phyloP scores from a whole-genome alignment of 108 stramenopile genomes.

The Skeletonema tropicum region DNA sequence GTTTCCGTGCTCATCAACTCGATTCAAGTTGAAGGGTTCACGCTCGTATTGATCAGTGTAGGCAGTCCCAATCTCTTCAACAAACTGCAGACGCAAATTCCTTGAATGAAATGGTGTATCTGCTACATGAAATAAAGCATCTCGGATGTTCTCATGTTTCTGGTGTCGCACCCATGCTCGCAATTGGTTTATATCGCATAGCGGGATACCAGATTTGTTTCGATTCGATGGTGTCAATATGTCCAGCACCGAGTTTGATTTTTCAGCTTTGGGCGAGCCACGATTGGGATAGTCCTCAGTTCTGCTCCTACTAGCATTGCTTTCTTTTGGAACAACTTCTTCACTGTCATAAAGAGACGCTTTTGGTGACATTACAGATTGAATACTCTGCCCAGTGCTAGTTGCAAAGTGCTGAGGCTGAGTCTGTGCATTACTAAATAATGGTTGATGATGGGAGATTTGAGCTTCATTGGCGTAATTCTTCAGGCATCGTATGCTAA shows the following conservation, averaged over 20 bases:
- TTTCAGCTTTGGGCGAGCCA: constrained; percentile 21
- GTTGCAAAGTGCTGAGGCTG: constrained; percentile 12
- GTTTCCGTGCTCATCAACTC: constrained; percentile 83
- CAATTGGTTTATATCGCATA: constrained; percentile 42
- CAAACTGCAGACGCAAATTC: constrained; percentile 60
- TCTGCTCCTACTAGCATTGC: constrained; percentile 9
- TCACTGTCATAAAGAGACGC: constrained; percentile 13
- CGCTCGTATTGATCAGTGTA: constrained; percentile 70
- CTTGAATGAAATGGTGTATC: constrained; percentile 60
- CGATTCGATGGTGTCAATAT: constrained; percentile 42
- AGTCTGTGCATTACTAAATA: background rate
- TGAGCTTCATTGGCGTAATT: constrained; percentile 31
- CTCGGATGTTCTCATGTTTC: constrained; percentile 67
- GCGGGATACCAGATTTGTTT: constrained; percentile 32
- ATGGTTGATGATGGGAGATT: constrained; percentile 6
- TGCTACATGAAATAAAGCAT: constrained; percentile 68
- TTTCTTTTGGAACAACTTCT: background rate
- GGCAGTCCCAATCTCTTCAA: constrained; percentile 73
- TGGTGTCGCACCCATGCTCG: constrained; percentile 63
- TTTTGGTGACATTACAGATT: constrained; percentile 19
- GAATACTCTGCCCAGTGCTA: constrained; percentile 5
- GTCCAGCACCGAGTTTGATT: constrained; percentile 40
- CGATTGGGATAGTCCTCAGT: constrained; percentile 6
- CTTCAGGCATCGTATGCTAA: constrained; percentile 54
- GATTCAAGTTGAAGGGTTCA: constrained; percentile 77